These are phyloP conservation scores for Salix purpurea DNA, from an alignment of 345 rosid species.

Conservation along the genomic window DNA sequence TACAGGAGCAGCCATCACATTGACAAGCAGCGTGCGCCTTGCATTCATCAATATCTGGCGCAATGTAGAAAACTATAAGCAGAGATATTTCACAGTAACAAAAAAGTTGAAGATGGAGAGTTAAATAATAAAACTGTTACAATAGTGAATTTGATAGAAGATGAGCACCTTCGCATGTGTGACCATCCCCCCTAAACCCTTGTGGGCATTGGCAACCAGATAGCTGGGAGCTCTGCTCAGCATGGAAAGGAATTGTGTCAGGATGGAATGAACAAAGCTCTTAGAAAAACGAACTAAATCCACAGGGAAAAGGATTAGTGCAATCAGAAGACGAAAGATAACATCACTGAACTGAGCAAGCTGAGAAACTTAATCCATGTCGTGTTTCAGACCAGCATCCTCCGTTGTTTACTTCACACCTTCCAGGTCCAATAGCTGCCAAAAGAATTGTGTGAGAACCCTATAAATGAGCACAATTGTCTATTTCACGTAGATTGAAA, in stretches of 20 bases:
- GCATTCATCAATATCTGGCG: constrained; percentile 76
- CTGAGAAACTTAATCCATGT: constrained; percentile 56
- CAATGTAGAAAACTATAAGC: constrained; percentile 1
- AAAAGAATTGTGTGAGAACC: neutral
- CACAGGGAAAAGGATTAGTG: neutral
- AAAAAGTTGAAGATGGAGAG: neutral
- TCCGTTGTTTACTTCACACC: constrained; percentile 66
- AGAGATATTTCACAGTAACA: neutral
- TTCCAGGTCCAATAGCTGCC: constrained; percentile 71
- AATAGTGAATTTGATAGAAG: neutral
- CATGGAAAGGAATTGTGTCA: neutral
- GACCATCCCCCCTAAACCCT: constrained; percentile 73
- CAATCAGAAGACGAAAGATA: constrained; percentile 3
- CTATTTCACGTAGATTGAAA: neutral
- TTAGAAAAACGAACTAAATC: too few relatives aligned
- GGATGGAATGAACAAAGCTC: neutral
- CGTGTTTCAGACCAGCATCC: constrained; percentile 88
- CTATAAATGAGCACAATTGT: neutral
- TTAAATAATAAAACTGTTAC: neutral
- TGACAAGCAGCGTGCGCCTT: constrained; percentile 63
- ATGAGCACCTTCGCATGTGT: constrained; percentile 59
- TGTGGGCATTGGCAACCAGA: constrained; percentile 78
- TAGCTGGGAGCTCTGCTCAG: constrained; percentile 48
- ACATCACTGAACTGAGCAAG: constrained; percentile 70
- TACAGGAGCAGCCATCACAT: constrained; percentile 87